Base-by-base conservation (phyloP, 441 rosid genomes). In the Populus hybrid region DNA sequence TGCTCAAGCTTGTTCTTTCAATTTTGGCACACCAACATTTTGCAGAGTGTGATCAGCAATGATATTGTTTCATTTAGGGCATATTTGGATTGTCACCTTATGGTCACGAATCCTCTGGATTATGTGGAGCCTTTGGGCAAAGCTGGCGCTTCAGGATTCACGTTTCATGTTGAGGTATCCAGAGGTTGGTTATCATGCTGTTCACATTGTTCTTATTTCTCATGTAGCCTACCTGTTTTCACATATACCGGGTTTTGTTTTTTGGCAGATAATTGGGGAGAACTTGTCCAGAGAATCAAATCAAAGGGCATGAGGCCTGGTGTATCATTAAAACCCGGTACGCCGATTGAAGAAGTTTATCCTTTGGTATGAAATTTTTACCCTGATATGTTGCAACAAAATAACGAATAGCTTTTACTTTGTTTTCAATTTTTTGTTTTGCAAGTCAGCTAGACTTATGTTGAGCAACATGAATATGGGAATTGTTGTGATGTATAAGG, bases 71-170 rank as follows among this genome's bases (percentile, higher is more conserved):
- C 34, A 26, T 66, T 23, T 9, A 66, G 28, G 69, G 93, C 96
- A 59, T 95, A 90, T 86, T 85, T 95, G 78, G 99, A 95, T 84
- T 95, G 99, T 82, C 99, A 92, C 84, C 90, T 95, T 72, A 92
- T 95, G 98, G 99, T 95, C 61, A 89, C 93, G 66, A 93, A 95
- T 83, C 99, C 99, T 9, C 80, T 92, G 76, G 99, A 93, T 89
- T 95, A 95, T 80, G 87, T 95, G 57, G 91, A 95, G 72, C 88
- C 88, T 36, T 79, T 95, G 76, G 89, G 88, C 63, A 89, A 92
- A 78, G 95, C 98, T 70, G 98, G 98, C 46, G 98, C 99, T 18
- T 93, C 99, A 40, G 93, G 98, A 73, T 93, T 95, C 83, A 95
- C 99, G 36, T 95, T 95, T 88, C 99, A 95, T 63, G 85, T 93